phyloP scores from a whole-genome alignment of 2,329 filamentous ascomycete genomes.

The Epichloe sibirici region DNA sequence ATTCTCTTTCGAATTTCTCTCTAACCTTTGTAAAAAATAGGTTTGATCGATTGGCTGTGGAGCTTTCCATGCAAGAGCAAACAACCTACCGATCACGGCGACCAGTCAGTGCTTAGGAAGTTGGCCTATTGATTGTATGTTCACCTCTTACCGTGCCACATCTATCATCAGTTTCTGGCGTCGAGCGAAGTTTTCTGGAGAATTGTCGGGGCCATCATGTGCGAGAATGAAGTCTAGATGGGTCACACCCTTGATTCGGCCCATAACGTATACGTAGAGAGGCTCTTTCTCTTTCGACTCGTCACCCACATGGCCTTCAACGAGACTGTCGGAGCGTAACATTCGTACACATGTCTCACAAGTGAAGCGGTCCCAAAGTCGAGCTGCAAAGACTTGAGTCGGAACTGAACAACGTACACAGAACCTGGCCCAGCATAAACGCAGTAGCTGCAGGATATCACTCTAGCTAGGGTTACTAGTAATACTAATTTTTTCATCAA shows the following conservation, averaged over 20 bases:
- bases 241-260: neutral
- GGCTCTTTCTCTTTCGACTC: neutral
- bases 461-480: too few species aligned
- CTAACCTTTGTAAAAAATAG: slow-evolving; percentile 14
- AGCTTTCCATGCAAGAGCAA: slow-evolving; percentile 25
- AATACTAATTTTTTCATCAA: too few species aligned
- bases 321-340: slow-evolving; percentile 14
- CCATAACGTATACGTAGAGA: neutral
- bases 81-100: slow-evolving; percentile 19
- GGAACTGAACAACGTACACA: slow-evolving; percentile 6
- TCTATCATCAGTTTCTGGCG: neutral
- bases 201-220: neutral
- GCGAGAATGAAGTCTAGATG: neutral
- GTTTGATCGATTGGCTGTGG: slow-evolving; percentile 17
- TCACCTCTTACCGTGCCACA: neutral
- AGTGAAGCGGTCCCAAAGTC: neutral
- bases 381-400: slow-evolving; percentile 3
- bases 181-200: neutral
- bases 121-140: slow-evolving; percentile 2
- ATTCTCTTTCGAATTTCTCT: slow-evolving; percentile 18
- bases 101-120: neutral
- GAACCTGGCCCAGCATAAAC: slow-evolving; percentile 2
- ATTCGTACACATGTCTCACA: slow-evolving; percentile 7
- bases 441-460: slow-evolving; percentile 1
- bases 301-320: neutral